A percentile compares a stretch with the other conserved stretches of the same genome.
These are phyloP conservation scores for Fomes fomentarius DNA, from an alignment of 1,284 basidiomycete species.

Conservation along the genomic window DNA sequence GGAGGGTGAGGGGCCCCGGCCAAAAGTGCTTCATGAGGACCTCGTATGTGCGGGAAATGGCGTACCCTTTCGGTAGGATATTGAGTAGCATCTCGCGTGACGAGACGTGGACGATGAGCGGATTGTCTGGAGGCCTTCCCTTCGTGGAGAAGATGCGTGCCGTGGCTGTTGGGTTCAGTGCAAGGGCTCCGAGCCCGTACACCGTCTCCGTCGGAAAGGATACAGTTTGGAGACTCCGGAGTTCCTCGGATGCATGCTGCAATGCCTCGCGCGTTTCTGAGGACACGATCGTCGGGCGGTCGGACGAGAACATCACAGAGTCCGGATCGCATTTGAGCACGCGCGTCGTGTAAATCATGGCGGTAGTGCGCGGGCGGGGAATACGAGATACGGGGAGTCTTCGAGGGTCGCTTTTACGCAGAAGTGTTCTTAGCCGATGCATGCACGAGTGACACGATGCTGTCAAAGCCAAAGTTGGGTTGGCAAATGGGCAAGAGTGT, in stretches of 20 bases:
- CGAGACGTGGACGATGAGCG: conserved; percentile 96
- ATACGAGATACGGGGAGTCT: background rate
- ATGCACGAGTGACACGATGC: conserved; percentile 2
- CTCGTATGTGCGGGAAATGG: conserved; percentile 65
- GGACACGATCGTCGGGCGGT: conserved; percentile 27
- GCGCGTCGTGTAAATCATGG: conserved; percentile 28
- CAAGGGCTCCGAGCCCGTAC: conserved; percentile 93
- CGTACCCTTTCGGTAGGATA: conserved; percentile 69
- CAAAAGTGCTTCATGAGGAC: conserved; percentile 85
- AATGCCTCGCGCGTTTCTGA: conserved; percentile 28
- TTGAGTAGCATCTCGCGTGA: conserved; percentile 80
- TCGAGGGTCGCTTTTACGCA: conserved; percentile 7
- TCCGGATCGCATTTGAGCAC: conserved; percentile 31
- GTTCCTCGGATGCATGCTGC: conserved; percentile 27
- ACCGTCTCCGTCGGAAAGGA: conserved; percentile 99
- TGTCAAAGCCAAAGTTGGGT: background rate
- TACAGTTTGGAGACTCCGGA: conserved; percentile 46
- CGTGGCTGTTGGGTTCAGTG: conserved; percentile 70
- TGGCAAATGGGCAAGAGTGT: conserved; percentile 8
- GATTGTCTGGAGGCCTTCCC: conserved; percentile 94
- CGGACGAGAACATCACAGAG: conserved; percentile 31
- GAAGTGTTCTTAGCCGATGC: conserved; percentile 9
- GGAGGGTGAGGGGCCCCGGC: conserved; percentile 93
- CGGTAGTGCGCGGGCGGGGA: background rate
- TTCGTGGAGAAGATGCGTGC: conserved; percentile 88